Evolutionary conservation across 2,329 filamentous ascomycete genomes (phyloP), one percentile per base, ranked within the genome.

Genomic region (Biscogniauxia sp.): DNA sequence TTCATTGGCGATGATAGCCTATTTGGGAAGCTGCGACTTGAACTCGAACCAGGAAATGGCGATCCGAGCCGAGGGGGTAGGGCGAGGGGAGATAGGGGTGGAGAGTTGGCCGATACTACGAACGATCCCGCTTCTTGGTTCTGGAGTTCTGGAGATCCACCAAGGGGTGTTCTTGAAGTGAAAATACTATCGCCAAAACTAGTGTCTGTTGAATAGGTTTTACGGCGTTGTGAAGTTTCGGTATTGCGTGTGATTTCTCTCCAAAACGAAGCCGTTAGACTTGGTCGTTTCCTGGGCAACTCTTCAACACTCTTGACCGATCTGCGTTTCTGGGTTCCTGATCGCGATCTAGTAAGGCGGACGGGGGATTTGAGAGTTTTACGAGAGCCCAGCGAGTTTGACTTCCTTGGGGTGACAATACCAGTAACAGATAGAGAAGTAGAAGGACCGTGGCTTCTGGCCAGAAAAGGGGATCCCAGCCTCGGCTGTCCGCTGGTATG

Each of bases 21-120:
- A 60, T 83, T 84, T n/a, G 86, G 86, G 63, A 88, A 86, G 53
- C 85, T 88, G 68, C 85, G 80, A 71, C 82, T 86, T 13, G 81
- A 77, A 58, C 73, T 77, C 9, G 77, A 71, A 37, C 77, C 78
- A 7, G 79, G 75, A 64, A 88, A 88, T 0, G 86, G 86, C 5
- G 86, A 88, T 28, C 86, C 84, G 3, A 88, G 78, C 6, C 84
- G 80, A 15, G 79, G 76, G 50, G 79, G 80, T 1, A 75, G 75
- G 2, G 72, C 69, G 6, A 77, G 74, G 20, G 74, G 63, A 23
- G 67, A 71, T 15, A 66, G 70, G 65, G 63, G 60, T 57, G 63
- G 56, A 37, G 62, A 59, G 19, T 54, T 23, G 13, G 53, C 25
- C 11, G 73, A 66, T 26, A 73, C 41, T 25, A 64, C 60, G 26